Evolutionary conservation across 2,329 filamentous ascomycete genomes (phyloP).

Genomic region (Juglanconis juglandina): DNA sequence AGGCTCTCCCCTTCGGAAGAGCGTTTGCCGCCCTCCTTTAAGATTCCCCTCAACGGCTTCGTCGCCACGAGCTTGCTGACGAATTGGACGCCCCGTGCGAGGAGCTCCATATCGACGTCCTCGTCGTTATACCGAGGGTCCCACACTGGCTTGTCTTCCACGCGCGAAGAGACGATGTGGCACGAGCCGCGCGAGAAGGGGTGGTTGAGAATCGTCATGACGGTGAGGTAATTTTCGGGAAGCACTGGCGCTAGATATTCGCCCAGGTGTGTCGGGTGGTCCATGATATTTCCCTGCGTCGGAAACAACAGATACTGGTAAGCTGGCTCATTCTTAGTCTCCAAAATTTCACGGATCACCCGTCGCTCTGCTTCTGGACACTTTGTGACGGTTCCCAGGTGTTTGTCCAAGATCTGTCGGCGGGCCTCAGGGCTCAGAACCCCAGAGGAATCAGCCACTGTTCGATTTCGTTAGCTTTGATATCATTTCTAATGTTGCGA

Average conservation of each 20-base stretch:
- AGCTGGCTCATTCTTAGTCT: conserved; percentile 20
- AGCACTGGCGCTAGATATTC: conserved; percentile 25
- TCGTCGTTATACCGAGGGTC: conserved; percentile 52
- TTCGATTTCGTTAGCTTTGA: not conserved
- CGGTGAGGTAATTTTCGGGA: conserved; percentile 45
- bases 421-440: not conserved
- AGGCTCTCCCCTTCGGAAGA: conserved; percentile 20
- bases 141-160: conserved; percentile 43
- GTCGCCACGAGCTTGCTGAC: conserved; percentile 36
- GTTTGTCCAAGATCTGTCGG: not conserved
- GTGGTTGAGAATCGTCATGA: conserved; percentile 52
- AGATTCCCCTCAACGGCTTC: conserved; percentile 34
- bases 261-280: conserved; percentile 19
- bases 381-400: not conserved
- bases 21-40: conserved; percentile 26
- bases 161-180: conserved; percentile 45
- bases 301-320: conserved; percentile 26
- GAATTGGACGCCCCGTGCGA: conserved; percentile 39
- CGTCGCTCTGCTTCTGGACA: not conserved
- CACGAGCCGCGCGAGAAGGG: conserved; percentile 54
- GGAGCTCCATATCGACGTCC: conserved; percentile 41
- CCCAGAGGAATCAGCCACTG: conserved; percentile 3
- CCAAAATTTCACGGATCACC: not conserved
- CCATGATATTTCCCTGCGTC: conserved; percentile 22
- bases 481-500: not conserved